phyloP scores from a whole-genome alignment of 2,329 filamentous ascomycete species.

The Hymenoscyphus infarciens region DNA sequence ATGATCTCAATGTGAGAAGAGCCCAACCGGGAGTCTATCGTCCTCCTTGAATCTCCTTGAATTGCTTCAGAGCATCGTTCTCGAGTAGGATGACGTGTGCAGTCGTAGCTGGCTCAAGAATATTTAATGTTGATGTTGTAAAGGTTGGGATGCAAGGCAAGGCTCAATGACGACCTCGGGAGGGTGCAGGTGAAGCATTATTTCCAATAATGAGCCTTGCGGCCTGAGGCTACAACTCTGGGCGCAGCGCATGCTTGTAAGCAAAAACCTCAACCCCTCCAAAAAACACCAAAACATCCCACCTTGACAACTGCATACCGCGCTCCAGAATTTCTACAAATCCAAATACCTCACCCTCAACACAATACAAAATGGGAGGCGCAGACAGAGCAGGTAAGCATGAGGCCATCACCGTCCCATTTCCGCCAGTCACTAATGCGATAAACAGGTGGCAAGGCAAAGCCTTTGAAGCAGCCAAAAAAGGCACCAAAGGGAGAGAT shows the following conservation, averaged over 20 bases:
- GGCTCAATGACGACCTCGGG: neutral
- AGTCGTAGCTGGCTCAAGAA: neutral
- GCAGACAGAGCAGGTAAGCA: conserved; percentile 60
- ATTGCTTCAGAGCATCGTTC: conserved; percentile 33
- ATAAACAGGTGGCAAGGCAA: conserved; percentile 69
- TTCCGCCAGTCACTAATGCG: conserved; percentile 16
- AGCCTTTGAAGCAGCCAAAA: conserved; percentile 86
- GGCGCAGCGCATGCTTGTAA: neutral
- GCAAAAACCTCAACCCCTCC: conserved; percentile 19
- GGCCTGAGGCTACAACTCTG: too few relatives aligned
- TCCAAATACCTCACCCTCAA: conserved; percentile 2
- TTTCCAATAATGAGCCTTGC: too few relatives aligned
- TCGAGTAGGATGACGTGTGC: conserved; percentile 6
- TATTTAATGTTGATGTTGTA: conserved; percentile 1
- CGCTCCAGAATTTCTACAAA: conserved; percentile 2
- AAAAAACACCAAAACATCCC: conserved; percentile 17
- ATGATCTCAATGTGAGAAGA: conserved; percentile 37
- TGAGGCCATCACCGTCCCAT: neutral
- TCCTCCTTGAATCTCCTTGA: conserved; percentile 31
- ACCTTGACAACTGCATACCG: conserved; percentile 6
- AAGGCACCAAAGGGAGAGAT: conserved; percentile 71
- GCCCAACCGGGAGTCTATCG: conserved; percentile 39
- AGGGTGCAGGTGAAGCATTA: neutral
- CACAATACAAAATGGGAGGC: conserved; percentile 61
- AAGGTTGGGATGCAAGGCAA: neutral